These are phyloP conservation scores for Aspergillus aculeatinus DNA, from an alignment of 2,329 filamentous ascomycete genomes.

Conservation along the genomic window DNA sequence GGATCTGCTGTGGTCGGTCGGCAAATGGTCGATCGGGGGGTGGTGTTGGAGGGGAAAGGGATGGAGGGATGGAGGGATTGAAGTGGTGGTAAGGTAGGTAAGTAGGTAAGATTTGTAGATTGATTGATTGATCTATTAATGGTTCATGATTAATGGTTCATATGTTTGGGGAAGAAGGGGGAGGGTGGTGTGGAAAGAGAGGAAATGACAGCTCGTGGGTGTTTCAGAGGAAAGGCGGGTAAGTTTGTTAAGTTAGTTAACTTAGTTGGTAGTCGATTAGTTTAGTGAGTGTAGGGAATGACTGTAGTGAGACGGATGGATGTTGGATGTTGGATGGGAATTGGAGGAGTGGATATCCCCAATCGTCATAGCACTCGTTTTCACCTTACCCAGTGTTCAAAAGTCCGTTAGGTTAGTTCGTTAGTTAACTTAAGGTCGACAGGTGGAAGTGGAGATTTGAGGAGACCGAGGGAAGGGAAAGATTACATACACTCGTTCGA, in stretches of 20 bases:
- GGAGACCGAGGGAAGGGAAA: constrained; percentile 15
- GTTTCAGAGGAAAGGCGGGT: background rate
- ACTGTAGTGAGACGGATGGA: background rate
- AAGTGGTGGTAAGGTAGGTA: too few species aligned
- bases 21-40: constrained; percentile 9
- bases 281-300: background rate
- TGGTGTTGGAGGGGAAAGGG: constrained; percentile 3
- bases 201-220: background rate
- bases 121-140: constrained; percentile 1
- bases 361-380: constrained; percentile 27
- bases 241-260: background rate
- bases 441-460: constrained; percentile 28
- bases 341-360: constrained; percentile 14
- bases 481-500: constrained; percentile 11
- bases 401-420: background rate
- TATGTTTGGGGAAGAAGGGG: background rate
- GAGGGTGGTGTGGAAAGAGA: background rate
- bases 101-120: background rate
- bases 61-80: background rate
- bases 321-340: background rate
- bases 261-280: background rate
- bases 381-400: background rate
- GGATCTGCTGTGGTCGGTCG: constrained; percentile 5
- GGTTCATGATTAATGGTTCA: background rate
- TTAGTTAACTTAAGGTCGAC: background rate